Evolutionary conservation across 352 stramenopile genomes (phyloP), one percentile per base, ranked within the genome.

Genomic region (Pythium biforme): DNA sequence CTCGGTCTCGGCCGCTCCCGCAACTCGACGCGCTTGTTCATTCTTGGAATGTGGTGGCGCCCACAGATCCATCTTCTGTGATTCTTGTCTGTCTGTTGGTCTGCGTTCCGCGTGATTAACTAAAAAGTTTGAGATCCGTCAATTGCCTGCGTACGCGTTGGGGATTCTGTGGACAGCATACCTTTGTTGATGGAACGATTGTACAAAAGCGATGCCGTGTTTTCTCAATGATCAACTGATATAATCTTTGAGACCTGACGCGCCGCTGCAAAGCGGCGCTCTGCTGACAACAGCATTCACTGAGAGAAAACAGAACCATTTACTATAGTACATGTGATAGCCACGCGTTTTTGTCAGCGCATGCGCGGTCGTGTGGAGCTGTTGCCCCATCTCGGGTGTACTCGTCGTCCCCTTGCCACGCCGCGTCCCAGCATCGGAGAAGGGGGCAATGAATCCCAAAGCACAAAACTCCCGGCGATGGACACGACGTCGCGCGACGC

Each of bases 221-320:
- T 72, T 72, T 72, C 65, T 72, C 81, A 70, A 86, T 90, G 81
- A 90, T 90, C 75, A 81, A 88, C 75, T 88, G 78, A 87, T 81
- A 83, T 90, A 90, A 90, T 90, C 81, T 90, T 90, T 90, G 81
- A 90, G 81, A 90, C 76, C 81, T 90, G 78, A 90, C 46, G 57
- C 57, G 48, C 22, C 23, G 59, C 59, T 59, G 59, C 48, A 66
- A 66, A 58, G 48, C 40, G 49, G 37, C 37, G 62, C 54, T 53
- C 59, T 83, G 80, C 84, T 81, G 80, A 84, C 66, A 88, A 83
- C 66, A 69, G 55, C 62, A 68, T 40, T 55, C 66, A 54, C 75
- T 90, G 81, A 90, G 81, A 90, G 81, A 90, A 83, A 69, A 55
- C 55, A 33, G n/a, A 48, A 55, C 19, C 31, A 49, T 26, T 11